Evolutionary conservation across 116 monocot genomes (phyloP).

Genomic region (Posidonia oceanica): DNA sequence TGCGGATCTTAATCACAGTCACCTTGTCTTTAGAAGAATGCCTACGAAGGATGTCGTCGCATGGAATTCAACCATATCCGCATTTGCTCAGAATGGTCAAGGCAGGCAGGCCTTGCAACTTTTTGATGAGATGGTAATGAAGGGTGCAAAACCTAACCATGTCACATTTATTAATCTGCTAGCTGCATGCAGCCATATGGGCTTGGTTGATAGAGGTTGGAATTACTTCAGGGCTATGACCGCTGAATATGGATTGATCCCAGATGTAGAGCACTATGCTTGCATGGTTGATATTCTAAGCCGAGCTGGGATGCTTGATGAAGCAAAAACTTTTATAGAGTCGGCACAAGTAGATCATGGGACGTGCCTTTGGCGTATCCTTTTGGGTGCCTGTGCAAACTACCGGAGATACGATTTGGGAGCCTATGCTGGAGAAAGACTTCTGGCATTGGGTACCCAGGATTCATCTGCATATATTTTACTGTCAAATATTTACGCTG

Average conservation of each 20-base stretch:
- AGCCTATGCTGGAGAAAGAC: constrained; percentile 52
- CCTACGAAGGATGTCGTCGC: constrained; percentile 44
- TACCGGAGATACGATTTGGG: constrained; percentile 32
- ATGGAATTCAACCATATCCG: constrained; percentile 77
- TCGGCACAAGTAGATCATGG: constrained; percentile 44
- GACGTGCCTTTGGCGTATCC: constrained; percentile 45
- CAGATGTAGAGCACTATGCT: constrained; percentile 59
- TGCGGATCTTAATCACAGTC: constrained; percentile 45
- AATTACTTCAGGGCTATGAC: constrained; percentile 49
- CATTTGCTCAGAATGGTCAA: constrained; percentile 59
- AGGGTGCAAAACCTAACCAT: constrained; percentile 30
- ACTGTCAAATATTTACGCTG: constrained; percentile 61
- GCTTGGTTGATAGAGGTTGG: constrained; percentile 67
- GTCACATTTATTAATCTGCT: constrained; percentile 59
- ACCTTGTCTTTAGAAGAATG: constrained; percentile 46
- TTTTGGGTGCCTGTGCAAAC: constrained; percentile 52
- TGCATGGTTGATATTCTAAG: constrained; percentile 77
- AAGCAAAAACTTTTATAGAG: constrained; percentile 56
- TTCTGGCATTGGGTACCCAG: constrained; percentile 40
- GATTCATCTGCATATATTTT: constrained; percentile 67
- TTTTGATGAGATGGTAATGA: constrained; percentile 53
- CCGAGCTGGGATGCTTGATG: constrained; percentile 37
- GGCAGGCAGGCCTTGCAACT: constrained; percentile 44
- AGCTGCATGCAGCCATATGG: constrained; percentile 67
- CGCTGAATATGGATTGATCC: constrained; percentile 23